Evolutionary conservation across 371 early-diverging fungal species (phyloP), one percentile per base, ranked within the genome.

Genomic region (Homolaphlyctis polyrhiza): DNA sequence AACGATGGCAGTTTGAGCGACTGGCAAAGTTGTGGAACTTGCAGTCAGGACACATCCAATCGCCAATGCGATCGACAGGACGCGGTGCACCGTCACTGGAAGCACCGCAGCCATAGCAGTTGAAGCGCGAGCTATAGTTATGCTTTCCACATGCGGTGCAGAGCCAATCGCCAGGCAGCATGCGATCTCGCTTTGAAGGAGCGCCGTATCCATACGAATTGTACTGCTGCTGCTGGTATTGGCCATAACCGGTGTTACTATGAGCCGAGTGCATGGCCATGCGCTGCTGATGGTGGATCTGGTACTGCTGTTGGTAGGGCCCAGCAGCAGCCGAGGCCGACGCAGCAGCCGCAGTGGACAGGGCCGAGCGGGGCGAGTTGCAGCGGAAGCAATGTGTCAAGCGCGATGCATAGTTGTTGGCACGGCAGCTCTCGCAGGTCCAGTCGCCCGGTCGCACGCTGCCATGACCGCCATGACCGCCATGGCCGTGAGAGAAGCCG

Each of bases 11-110:
- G 2, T 63, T 64, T 28, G 39, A 57, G 11, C 82, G 60, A 64
- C 76, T 73, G n/a, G 89, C 89, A 73, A 89, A 91, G 69, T 91
- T 91, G 61, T 88, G 88, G 71, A 87, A 90, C 21, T 77, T 70
- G 70, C 91, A 91, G 0, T 86, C 85, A 6, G 87, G 84, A 69
- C 91, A 91, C 43, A 86, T 84, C 91, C 91, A 86, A 60, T 86
- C 86, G 18, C 84, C 84, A 25, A 83, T 81, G 16, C 64, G 49
- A 33, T 70, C 59, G 36, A 62, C 39, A 6, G 55, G 54, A 8
- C 63, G 27, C 21, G 32, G 16, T n/a, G 60, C 58, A 0, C 65
- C 65, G 28, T 32, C 51, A 33, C 47, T 48, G 14, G 69, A 32
- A 52, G 35, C 33, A 16, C 70, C 73, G 54, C 73, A 74, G 61